Conservation (phyloP, 768 basidiomycete genomes). For the Agaricus blazei region DNA sequence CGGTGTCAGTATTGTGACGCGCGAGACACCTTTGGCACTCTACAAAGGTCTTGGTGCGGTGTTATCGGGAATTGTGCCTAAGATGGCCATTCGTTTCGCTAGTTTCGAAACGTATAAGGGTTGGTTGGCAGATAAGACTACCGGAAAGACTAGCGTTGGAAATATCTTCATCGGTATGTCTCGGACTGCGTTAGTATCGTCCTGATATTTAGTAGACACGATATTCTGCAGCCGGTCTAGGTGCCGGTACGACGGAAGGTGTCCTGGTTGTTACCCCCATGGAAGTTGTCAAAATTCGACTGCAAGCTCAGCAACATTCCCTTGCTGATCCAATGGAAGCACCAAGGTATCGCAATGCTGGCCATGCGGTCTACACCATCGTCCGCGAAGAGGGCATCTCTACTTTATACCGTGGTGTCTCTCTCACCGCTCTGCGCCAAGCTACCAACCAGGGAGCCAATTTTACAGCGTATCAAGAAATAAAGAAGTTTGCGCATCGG, state of each 20-base stretch:
- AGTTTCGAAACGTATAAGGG: constrained; percentile 95
- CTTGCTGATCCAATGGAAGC: constrained; percentile 92
- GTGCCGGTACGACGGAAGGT: constrained; percentile 94
- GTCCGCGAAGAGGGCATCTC: constrained; percentile 84
- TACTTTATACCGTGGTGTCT: constrained; percentile 89
- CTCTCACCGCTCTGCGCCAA: constrained; percentile 89
- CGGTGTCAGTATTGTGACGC: constrained; percentile 76
- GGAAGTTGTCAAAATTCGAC: constrained; percentile 98
- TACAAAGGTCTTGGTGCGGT: constrained; percentile 99
- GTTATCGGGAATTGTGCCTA: constrained; percentile 93
- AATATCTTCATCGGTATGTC: constrained; percentile 77
- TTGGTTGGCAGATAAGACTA: constrained; percentile 67
- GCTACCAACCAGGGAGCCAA: constrained; percentile 99
- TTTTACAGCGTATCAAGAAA: constrained; percentile 96
- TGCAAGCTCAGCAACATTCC: constrained; percentile 97
- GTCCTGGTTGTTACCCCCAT: constrained; percentile 94
- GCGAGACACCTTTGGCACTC: constrained; percentile 91
- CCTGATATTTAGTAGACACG: not conserved
- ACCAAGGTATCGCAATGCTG: constrained; percentile 94
- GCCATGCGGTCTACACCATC: constrained; percentile 93
- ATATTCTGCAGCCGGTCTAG: constrained; percentile 69
- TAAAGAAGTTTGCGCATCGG: constrained; percentile 78
- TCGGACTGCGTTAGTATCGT: too few relatives aligned
- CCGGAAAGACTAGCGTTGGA: constrained; percentile 75
- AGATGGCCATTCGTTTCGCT: constrained; percentile 99